Percentiles rank a stretch among this genome's conserved stretches.
Conservation (phyloP, 805 yeast species). For the Candida wancherniae region DNA sequence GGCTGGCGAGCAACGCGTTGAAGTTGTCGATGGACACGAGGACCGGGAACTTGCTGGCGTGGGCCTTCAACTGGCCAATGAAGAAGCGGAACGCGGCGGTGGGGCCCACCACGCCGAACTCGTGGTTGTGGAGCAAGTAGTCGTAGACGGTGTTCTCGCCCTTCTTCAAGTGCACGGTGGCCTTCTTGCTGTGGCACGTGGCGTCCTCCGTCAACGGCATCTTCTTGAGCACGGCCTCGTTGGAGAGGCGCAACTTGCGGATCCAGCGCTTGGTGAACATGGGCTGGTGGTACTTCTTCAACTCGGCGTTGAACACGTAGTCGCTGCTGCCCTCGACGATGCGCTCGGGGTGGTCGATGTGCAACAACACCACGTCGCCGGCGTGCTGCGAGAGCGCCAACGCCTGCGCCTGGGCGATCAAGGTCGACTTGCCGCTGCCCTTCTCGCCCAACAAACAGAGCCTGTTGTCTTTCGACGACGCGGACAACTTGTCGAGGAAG, state of each 20-base stretch:
- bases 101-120: constrained; percentile 35
- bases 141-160: constrained; percentile 27
- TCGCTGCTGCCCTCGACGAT: constrained; percentile 73
- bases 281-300: constrained; percentile 64
- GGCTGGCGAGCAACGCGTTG: constrained; percentile 52
- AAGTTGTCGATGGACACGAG: constrained; percentile 71
- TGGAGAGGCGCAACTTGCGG: constrained; percentile 38
- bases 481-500: constrained; percentile 32
- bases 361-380: constrained; percentile 47
- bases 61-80: constrained; percentile 47
- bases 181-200: constrained; percentile 28
- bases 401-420: constrained; percentile 65
- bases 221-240: constrained; percentile 30
- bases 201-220: constrained; percentile 33
- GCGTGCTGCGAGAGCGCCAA: constrained; percentile 37
- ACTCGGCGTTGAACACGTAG: constrained; percentile 49
- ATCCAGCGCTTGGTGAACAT: constrained; percentile 64
- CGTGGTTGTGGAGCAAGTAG: constrained; percentile 30
- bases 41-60: constrained; percentile 52
- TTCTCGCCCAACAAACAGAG: constrained; percentile 58
- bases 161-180: constrained; percentile 28
- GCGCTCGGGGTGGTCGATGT: constrained; percentile 56
- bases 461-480: constrained; percentile 39
- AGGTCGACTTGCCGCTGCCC: constrained; percentile 77
- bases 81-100: constrained; percentile 49